Conservation (phyloP, 2,329 filamentous ascomycete genomes). For the Tympanopsis confertula region DNA sequence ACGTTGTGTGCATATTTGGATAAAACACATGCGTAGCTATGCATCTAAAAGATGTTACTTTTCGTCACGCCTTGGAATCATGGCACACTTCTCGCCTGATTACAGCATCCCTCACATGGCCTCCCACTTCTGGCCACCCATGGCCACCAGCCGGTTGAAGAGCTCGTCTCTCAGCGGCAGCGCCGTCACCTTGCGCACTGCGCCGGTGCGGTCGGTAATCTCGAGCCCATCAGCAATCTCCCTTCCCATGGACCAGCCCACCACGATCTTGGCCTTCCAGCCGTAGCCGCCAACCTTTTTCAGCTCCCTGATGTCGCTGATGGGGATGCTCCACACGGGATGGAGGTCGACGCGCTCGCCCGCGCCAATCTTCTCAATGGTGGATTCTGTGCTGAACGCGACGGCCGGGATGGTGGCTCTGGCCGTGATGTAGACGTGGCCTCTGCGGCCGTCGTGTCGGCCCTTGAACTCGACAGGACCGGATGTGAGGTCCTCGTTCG, state of each 20-base stretch:
- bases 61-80: too few relatives aligned
- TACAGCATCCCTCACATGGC: constrained; percentile 37
- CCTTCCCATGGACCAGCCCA: neutral
- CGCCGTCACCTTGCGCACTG: constrained; percentile 54
- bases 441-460: neutral
- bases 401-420: constrained; percentile 58
- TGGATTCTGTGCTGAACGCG: constrained; percentile 23
- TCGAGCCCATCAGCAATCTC: neutral
- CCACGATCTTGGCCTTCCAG: neutral
- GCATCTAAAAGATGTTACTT: too few relatives aligned
- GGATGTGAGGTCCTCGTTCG: neutral
- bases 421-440: constrained; percentile 34
- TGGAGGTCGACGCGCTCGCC: constrained; percentile 37
- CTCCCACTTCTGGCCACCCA: constrained; percentile 77
- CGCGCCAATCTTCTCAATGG: neutral
- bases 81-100: too few relatives aligned
- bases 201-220: constrained; percentile 35
- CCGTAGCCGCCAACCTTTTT: neutral
- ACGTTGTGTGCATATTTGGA: too few relatives aligned
- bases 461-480: neutral
- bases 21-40: too few relatives aligned
- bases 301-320: neutral
- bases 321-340: constrained; percentile 17
- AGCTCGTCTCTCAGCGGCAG: constrained; percentile 63
- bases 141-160: constrained; percentile 67